Evolutionary conservation across 2,329 filamentous ascomycete species (phyloP), one percentile per base, ranked within the genome.

Genomic region (Stromatinia cepivora): DNA sequence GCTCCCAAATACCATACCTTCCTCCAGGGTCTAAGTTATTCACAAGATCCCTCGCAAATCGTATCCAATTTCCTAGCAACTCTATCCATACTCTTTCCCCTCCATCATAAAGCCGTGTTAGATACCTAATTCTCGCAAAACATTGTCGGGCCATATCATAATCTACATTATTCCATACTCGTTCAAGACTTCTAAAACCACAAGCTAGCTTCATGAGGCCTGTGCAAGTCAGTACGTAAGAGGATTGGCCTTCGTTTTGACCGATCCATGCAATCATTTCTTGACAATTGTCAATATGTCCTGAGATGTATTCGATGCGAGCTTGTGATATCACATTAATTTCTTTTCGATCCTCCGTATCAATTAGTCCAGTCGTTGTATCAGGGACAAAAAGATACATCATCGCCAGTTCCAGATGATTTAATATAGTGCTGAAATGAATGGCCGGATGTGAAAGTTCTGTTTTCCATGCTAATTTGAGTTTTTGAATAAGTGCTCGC

Each of bases 81-180:
- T 62, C 59, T n/a, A 63, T 50, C 59, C 46, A 50, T 28, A 20
- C 13, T 39, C 59, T 52, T 52, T 39, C 39, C 13, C 46, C 46
- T 63, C 59, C 31, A 46, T 52, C 59, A n/a, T 36, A 50, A 34
- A 62, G 31, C 22, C 13, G 13, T 10, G 22, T 17, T n/a, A 50
- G 11, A 36, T 20, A 62, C 13, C 59, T 36, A 15, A 48, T 62
- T 22, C 59, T 50, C 11, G 22, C 59, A 25, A 20, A 62, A 22
- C 10, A 62, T 62, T 45, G 42, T 17, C 31, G 10, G n/a, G 28
- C 15, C 10, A 34, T 15, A 7, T 36, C 17, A 20, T 50, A 13
- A 50, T 36, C 17, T 11, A 22, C 17, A 50, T 34, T 25, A 25
- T 50, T n/a, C 31, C 59, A 50, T 8, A 25, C 13, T 34, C 20